These are phyloP conservation scores for Coffea humblotiana DNA, from an alignment of 305 asterid species.

Conservation along the genomic window DNA sequence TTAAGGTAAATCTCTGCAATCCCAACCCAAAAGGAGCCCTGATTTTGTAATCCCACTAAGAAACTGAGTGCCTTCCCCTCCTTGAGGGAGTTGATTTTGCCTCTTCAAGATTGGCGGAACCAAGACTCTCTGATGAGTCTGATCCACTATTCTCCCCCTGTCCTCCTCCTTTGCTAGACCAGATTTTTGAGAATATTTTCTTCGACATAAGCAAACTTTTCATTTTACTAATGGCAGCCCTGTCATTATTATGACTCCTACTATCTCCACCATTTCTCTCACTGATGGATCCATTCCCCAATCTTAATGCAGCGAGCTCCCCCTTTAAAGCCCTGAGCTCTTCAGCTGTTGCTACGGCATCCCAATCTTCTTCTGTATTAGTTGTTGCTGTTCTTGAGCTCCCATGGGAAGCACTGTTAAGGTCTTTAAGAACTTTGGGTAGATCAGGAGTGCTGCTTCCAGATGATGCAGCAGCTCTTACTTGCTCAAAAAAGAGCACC, in stretches of 20 bases:
- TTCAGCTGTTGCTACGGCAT: conserved; percentile 81
- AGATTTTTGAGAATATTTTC: conserved; percentile 73
- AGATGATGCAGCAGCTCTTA: conserved; percentile 81
- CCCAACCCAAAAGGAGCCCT: conserved; percentile 17
- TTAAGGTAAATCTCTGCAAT: conserved; percentile 1
- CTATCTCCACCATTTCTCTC: conserved; percentile 43
- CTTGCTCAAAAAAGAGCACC: conserved; percentile 95
- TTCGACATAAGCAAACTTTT: conserved; percentile 70
- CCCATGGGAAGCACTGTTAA: conserved; percentile 62
- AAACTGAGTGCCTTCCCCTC: conserved; percentile 79
- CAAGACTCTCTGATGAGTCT: conserved; percentile 85
- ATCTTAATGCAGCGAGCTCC: conserved; percentile 71
- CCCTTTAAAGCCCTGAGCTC: conserved; percentile 85
- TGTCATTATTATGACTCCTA: conserved; percentile 41
- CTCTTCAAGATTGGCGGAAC: conserved; percentile 65
- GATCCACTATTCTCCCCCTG: conserved; percentile 87
- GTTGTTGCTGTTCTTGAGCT: conserved; percentile 77
- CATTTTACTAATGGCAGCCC: conserved; percentile 62
- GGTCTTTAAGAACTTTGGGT: conserved; percentile 78
- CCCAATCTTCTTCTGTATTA: conserved; percentile 93
- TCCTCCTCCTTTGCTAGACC: conserved; percentile 69
- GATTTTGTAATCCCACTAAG: conserved; percentile 35
- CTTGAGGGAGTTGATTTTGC: conserved; percentile 65
- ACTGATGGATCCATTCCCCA: conserved; percentile 48
- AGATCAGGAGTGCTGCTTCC: conserved; percentile 97